Conservation (phyloP, 129 eudicot genomes). For the Escallonia herrerae region DNA sequence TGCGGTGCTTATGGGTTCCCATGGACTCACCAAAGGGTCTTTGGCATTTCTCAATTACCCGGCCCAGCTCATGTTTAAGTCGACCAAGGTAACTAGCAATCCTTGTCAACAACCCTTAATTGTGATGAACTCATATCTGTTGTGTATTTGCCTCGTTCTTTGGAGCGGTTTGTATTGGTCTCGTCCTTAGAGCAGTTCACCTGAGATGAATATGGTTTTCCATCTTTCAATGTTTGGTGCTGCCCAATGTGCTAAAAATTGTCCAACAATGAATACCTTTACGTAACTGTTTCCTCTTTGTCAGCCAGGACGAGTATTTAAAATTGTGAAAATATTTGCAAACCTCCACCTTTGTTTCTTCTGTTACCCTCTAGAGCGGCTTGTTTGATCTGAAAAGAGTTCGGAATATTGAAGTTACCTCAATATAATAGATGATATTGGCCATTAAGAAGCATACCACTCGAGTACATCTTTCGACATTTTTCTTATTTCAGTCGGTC, state of each 20-base stretch:
- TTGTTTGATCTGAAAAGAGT: background rate
- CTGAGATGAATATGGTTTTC: too few species aligned
- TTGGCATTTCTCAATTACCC: constrained; percentile 84
- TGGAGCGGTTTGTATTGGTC: too few species aligned
- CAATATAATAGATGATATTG: background rate
- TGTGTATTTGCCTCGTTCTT: too few species aligned
- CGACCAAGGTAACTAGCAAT: constrained; percentile 60
- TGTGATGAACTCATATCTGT: too few species aligned
- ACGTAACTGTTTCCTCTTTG: too few species aligned
- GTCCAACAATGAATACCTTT: too few species aligned
- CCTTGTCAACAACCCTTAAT: background rate
- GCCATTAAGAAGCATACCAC: background rate
- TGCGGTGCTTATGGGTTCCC: constrained; percentile 92
- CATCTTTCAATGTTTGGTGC: too few species aligned
- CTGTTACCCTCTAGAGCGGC: background rate
- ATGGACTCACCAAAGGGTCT: constrained; percentile 95
- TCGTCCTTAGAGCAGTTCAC: too few species aligned
- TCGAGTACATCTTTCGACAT: background rate
- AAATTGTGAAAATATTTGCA: too few species aligned
- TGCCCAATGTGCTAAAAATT: too few species aligned
- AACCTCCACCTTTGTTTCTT: too few species aligned
- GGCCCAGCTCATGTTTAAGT: constrained; percentile 90
- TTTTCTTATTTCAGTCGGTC: background rate
- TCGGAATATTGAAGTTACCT: background rate
- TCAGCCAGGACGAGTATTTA: too few species aligned